phyloP scores from a whole-genome alignment of 169 alveolate species.

The Plasmodium coatneyi region DNA sequence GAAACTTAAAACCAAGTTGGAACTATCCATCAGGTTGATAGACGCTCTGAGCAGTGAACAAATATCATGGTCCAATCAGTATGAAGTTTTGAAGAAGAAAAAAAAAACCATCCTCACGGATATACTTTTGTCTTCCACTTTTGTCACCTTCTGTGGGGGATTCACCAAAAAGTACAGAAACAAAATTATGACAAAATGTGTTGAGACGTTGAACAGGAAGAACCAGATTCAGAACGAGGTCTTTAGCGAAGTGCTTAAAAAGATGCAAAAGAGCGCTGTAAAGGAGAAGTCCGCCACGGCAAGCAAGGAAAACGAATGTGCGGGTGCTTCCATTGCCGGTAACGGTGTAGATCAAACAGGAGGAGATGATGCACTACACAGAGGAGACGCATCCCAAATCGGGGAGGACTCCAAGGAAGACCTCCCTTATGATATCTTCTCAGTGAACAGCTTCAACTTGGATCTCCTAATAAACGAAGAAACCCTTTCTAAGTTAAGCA shows the following conservation, averaged over 20 bases:
- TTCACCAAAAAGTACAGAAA: conserved; percentile 95
- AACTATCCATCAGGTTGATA: conserved; percentile 94
- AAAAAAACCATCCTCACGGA: conserved; percentile 93
- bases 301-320: background rate
- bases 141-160: conserved; percentile 96
- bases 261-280: background rate
- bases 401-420: conserved; percentile 3
- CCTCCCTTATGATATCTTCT: conserved; percentile 23
- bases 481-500: conserved; percentile 88
- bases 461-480: conserved; percentile 84
- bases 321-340: background rate
- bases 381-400: background rate
- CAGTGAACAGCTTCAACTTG: conserved; percentile 23
- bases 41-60: conserved; percentile 94
- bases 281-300: background rate
- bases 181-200: conserved; percentile 84
- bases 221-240: conserved; percentile 52
- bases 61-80: conserved; percentile 94
- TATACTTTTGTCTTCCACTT: conserved; percentile 93
- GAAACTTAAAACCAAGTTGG: conserved; percentile 93
- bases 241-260: conserved; percentile 2
- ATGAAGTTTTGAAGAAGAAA: conserved; percentile 88
- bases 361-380: background rate
- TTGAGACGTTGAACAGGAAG: conserved; percentile 47
- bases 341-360: background rate